Evolutionary conservation across 2,329 filamentous ascomycete genomes (phyloP).

Genomic region (Aspergillus sp.): DNA sequence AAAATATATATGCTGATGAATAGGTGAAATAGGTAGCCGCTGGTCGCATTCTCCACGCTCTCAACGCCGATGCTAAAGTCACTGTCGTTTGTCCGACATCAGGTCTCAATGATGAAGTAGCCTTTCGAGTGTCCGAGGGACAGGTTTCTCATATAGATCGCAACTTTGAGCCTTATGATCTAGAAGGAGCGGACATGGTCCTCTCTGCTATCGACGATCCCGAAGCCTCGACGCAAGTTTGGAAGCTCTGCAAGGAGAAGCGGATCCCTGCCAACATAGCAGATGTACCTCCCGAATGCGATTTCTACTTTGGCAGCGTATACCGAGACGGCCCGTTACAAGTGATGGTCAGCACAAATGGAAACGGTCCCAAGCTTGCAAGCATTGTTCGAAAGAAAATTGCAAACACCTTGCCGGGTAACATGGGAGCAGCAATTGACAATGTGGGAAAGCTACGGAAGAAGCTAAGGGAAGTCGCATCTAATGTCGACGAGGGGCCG

Average conservation of each 20-base stretch:
- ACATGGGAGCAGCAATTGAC: conserved; percentile 80
- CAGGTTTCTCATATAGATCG: conserved; percentile 79
- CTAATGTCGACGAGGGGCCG: conserved; percentile 66
- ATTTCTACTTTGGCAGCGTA: conserved; percentile 97
- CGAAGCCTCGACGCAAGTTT: conserved; percentile 81
- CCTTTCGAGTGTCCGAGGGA: conserved; percentile 67
- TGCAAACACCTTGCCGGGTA: conserved; percentile 66
- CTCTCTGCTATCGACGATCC: conserved; percentile 91
- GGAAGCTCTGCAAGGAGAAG: conserved; percentile 84
- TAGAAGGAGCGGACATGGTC: conserved; percentile 80
- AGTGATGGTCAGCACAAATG: conserved; percentile 98
- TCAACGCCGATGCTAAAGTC: conserved; percentile 90
- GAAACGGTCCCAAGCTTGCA: conserved; percentile 87
- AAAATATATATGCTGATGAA: conserved; percentile 13
- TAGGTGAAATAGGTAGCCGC: conserved; percentile 71
- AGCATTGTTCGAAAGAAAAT: conserved; percentile 82
- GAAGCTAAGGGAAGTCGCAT: conserved; percentile 73
- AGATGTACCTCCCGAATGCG: conserved; percentile 92
- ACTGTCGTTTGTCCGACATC: conserved; percentile 75
- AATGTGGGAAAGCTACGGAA: conserved; percentile 75
- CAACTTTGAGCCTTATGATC: conserved; percentile 78
- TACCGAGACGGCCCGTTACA: conserved; percentile 93
- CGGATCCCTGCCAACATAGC: conserved; percentile 91
- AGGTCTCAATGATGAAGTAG: conserved; percentile 84
- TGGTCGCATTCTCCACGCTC: conserved; percentile 85